Conservation (phyloP, 257 asterid species). For the Craterostigma plantagineum region DNA sequence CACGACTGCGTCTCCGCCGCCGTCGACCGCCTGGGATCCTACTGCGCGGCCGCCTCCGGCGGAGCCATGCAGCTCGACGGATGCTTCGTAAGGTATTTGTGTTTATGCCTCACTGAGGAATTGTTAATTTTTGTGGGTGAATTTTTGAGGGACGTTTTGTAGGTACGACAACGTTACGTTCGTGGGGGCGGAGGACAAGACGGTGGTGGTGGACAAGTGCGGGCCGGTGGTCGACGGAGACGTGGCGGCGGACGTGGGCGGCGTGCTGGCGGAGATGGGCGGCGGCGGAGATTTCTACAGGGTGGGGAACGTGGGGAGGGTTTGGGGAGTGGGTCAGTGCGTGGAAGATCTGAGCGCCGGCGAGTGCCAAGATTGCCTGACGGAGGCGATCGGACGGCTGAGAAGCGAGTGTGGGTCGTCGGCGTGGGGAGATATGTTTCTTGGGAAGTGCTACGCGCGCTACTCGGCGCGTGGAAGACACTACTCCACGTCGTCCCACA, state of each 20-base stretch:
- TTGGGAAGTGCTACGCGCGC: conserved; percentile 83
- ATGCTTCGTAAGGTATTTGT: no score
- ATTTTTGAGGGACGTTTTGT: conserved; percentile 16
- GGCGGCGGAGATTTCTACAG: conserved; percentile 45
- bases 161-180: conserved; percentile 47
- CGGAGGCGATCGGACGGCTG: conserved; percentile 63
- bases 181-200: conserved; percentile 46
- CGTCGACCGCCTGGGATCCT: conserved; percentile 32
- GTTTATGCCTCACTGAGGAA: no score
- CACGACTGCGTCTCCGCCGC: conserved; percentile 35
- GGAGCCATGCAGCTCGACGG: conserved; percentile 48
- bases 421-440: conserved; percentile 65
- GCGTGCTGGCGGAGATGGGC: conserved; percentile 31
- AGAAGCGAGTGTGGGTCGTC: conserved; percentile 47
- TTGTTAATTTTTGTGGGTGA: no score
- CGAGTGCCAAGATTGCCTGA: conserved; percentile 66
- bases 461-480: conserved; percentile 51
- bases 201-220: conserved; percentile 29
- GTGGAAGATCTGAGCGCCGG: conserved; percentile 49
- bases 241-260: conserved; percentile 31
- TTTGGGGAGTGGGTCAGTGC: conserved; percentile 80
- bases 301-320: conserved; percentile 49
- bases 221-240: conserved; percentile 43
- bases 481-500: conserved; percentile 10
- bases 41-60: conserved; percentile 41